Evolutionary conservation across 257 asterid species (phyloP), one percentile per base, ranked within the genome.

Genomic region (Solanum infundibuliforme): DNA sequence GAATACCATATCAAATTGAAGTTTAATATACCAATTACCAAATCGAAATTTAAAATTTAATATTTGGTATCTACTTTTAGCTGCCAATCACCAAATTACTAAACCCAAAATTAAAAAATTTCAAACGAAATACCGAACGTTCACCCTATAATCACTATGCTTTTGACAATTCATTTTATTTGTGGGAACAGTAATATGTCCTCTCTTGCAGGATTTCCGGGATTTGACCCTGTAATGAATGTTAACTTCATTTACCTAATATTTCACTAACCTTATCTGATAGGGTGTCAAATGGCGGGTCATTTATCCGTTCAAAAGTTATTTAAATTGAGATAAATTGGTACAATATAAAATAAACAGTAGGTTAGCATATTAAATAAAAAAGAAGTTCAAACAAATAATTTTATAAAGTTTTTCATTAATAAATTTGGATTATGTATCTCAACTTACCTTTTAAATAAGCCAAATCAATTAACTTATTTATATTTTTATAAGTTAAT

Each of bases 181-280:
- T 43, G 27, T 14, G 85, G 27, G 66, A 46, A 46, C 32, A 81
- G 68, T 9, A 16, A 25, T 35, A 29, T 38, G 87, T 83, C 90
- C 55, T 16, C 62, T 84, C 55, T 74, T 14, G 86, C 90, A 36
- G 71, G 90, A 88, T 88, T 84, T 88, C 46, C 73, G 90, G 88
- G 90, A 88, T 88, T 84, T 62, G 73, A 52, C n/a, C 9, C 58
- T 14, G 13, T 38, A 73, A 36, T 81, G 27, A 34, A 34, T 74
- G 34, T 83, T 75, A 73, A 21, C 73, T 27, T 5, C 62, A 39
- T 31, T 72, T n/a, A 23, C 88, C 76, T 41, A 86, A 39, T 35
- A 35, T 73, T 72, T 72, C 79, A 72, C 79, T 72, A 34, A 72
- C 25, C 81, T 72, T 72, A 72, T 34, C 12, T 23, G 13, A 62